Base-by-base conservation (phyloP, 2,329 filamentous ascomycete genomes). In the Pseudopyricularia javanii region DNA sequence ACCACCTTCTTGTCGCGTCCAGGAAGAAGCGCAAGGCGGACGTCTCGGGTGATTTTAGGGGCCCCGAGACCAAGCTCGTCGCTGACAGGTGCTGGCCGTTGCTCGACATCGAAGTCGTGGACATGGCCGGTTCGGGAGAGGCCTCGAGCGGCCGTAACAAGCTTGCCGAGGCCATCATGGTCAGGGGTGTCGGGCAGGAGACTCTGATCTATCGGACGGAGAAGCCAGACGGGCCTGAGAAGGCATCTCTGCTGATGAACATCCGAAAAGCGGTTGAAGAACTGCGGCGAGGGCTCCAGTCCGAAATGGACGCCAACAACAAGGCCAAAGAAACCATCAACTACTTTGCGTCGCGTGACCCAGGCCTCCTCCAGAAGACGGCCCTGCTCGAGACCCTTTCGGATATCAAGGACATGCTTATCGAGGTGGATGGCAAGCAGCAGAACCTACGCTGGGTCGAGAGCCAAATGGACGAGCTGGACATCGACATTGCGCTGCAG, bases 401-500 rank as follows among this genome's bases (percentile, higher is more conserved):
- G 2, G 82, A 84, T 56, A 82, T 86, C 60, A 89, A 89, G 63
- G 88, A 94, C 65, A 86, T 95, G 70, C 79, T 95, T 53, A 91
- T 98, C 59, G 93, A 98, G 61, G 88, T 95, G 14, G 93, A 97
- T 62, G 93, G 93, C 49, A 95, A 95, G 62, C 91, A 96, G 66
- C 89, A 97, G 64, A 96, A 93, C 64, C 77, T 98, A 48, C 86
- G 91, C 52, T 96, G 89, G 89, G 89, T 98, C 0, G 93, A 98
- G 66, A 82, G 83, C 51, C 89, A 97, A 68, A 87, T 98, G 66
- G 93, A 98, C 63, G 89, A 95, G 63, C 79, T 98, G 6, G 93
- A 98, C 63, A 97, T 97, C 60, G 86, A 95, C 61, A 91, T 98
- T 61, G 91, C 93, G 0, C 76, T 96, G 50, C 91, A 97, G 64